Evolutionary conservation across 306 rosid genomes (phyloP).

Genomic region (Inga laurina): DNA sequence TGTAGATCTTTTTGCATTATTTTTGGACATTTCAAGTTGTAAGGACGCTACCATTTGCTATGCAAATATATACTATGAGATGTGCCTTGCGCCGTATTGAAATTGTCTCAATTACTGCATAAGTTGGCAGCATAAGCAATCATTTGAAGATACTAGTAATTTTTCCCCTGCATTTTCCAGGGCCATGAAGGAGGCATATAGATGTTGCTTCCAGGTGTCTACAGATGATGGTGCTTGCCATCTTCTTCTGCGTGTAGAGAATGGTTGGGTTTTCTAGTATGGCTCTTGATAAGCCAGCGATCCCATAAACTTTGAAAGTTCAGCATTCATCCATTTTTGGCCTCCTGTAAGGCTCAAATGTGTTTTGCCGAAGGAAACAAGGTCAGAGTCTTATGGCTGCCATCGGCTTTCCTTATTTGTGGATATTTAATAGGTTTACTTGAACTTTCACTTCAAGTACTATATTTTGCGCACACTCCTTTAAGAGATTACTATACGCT

Average conservation of each 20-base stretch:
- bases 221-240: conserved; percentile 50
- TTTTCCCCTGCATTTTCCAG: conserved; percentile 78
- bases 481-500: conserved; percentile 2
- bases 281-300: conserved; percentile 46
- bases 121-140: conserved; percentile 44
- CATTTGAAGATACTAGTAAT: conserved; percentile 56
- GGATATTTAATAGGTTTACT: conserved; percentile 42
- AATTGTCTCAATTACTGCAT: conserved; percentile 36
- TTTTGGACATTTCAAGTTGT: conserved; percentile 1
- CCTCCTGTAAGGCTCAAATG: neutral
- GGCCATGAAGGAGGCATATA: conserved; percentile 61
- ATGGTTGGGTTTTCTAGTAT: conserved; percentile 38
- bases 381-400: conserved; percentile 52
- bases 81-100: conserved; percentile 26
- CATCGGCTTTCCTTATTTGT: conserved; percentile 44
- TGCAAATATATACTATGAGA: conserved; percentile 25
- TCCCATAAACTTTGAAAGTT: too few relatives aligned
- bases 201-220: conserved; percentile 61
- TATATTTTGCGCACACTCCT: conserved; percentile 12
- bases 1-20: conserved; percentile 30
- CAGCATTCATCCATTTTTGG: too few relatives aligned
- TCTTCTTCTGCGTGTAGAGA: conserved; percentile 48
- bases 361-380: conserved; percentile 52
- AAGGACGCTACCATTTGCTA: conserved; percentile 32
- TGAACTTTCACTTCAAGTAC: conserved; percentile 31